Evolutionary conservation across 2,329 filamentous ascomycete genomes (phyloP).

Genomic region (Cercospora beticola): DNA sequence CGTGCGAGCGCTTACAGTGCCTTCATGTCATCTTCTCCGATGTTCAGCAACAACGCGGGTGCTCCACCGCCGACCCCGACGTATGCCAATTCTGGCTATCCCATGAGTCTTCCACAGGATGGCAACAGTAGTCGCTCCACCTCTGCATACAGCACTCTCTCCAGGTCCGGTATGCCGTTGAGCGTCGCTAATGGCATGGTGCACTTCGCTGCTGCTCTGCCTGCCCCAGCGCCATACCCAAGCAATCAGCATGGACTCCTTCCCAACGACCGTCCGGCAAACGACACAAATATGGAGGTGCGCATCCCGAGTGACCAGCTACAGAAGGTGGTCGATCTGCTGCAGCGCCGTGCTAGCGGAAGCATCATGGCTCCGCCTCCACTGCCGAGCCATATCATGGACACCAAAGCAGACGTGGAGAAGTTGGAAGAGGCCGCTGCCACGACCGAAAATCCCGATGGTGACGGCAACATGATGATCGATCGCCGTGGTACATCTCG

Average conservation of each 20-base stretch:
- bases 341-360: not conserved
- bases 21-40: slow-evolving; percentile 8
- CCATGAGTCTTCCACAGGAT: not conserved
- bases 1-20: slow-evolving; percentile 2
- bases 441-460: not conserved
- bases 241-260: not conserved
- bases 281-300: slow-evolving; percentile 6
- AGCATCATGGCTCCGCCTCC: slow-evolving; percentile 32
- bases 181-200: slow-evolving; percentile 4
- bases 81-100: slow-evolving; percentile 1
- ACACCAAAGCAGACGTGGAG: slow-evolving; percentile 7
- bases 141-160: slow-evolving; percentile 27
- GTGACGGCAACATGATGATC: slow-evolving; percentile 8
- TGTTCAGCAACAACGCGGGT: slow-evolving; percentile 13
- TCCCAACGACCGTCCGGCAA: not conserved
- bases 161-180: slow-evolving; percentile 17
- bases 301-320: slow-evolving; percentile 36
- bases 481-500: slow-evolving; percentile 25
- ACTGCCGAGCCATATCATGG: slow-evolving; percentile 23
- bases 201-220: not conserved
- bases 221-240: not conserved
- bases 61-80: slow-evolving; percentile 26
- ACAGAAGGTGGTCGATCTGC: slow-evolving; percentile 22
- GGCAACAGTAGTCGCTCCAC: slow-evolving; percentile 25
- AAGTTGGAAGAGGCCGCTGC: not conserved